Evolutionary conservation across 23 red algal species (phyloP).

Genomic region (Pyropia yezoensis): DNA sequence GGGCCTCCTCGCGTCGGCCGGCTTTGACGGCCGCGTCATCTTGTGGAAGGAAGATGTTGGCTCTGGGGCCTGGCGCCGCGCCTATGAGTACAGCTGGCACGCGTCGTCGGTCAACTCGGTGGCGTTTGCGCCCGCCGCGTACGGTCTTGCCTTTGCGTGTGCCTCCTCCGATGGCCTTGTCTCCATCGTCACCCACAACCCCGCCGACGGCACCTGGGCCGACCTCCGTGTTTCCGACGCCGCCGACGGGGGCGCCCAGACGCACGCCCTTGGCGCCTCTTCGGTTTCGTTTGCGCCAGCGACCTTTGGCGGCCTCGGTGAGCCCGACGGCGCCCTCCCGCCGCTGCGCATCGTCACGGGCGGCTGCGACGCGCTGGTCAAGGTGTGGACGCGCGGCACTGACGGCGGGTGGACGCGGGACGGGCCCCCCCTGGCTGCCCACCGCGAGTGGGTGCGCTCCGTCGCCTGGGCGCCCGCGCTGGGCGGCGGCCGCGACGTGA

Average conservation of each 20-base stretch:
- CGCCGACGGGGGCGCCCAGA: slow-evolving; percentile 44
- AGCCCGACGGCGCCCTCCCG: slow-evolving; percentile 57
- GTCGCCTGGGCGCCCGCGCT: slow-evolving; percentile 90
- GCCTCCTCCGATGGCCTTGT: slow-evolving; percentile 95
- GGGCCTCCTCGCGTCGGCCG: slow-evolving; percentile 73
- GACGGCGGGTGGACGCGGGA: slow-evolving; percentile 37
- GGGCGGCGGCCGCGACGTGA: slow-evolving; percentile 35
- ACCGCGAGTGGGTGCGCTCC: slow-evolving; percentile 88
- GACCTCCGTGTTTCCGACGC: slow-evolving; percentile 67
- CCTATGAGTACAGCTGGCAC: slow-evolving; percentile 83
- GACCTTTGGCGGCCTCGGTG: slow-evolving; percentile 43
- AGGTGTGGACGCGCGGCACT: slow-evolving; percentile 32
- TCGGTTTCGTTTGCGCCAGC: slow-evolving; percentile 88
- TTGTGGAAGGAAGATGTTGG: slow-evolving; percentile 66
- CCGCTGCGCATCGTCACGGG: slow-evolving; percentile 81
- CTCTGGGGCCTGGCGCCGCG: slow-evolving; percentile 47
- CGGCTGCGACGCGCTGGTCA: slow-evolving; percentile 85
- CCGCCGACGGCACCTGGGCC: slow-evolving; percentile 79
- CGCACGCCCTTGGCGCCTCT: slow-evolving; percentile 80
- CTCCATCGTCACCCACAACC: slow-evolving; percentile 63
- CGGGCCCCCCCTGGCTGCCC: slow-evolving; percentile 50
- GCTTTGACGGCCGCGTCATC: slow-evolving; percentile 81
- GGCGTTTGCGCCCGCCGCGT: slow-evolving; percentile 85
- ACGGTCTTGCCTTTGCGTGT: slow-evolving; percentile 88
- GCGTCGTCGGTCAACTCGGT: slow-evolving; percentile 87